These are phyloP conservation scores for Gaeumannomyces tritici DNA, from an alignment of 2,329 filamentous ascomycete genomes.

Conservation along the genomic window DNA sequence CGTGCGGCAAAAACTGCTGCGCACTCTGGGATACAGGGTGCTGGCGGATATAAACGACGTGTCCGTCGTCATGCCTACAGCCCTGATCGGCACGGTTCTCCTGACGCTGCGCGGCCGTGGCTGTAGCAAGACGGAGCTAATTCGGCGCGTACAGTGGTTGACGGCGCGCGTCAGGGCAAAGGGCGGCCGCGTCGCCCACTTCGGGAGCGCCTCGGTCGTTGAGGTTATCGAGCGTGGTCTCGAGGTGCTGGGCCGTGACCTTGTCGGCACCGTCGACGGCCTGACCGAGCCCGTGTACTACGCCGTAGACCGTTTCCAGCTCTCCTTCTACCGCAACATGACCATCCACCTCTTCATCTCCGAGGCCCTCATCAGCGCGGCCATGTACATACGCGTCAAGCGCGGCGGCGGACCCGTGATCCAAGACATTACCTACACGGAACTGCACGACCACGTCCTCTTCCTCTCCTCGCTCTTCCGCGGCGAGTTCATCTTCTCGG, in stretches of 20 bases:
- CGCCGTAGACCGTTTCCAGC: conserved; percentile 90
- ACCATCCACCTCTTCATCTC: conserved; percentile 97
- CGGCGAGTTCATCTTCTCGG: conserved; percentile 93
- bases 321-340: conserved; percentile 99
- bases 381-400: conserved; percentile 87
- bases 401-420: conserved; percentile 74
- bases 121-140: conserved; percentile 77
- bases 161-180: conserved; percentile 72
- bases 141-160: conserved; percentile 85
- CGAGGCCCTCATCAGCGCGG: conserved; percentile 80
- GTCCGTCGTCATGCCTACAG: conserved; percentile 96
- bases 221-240: conserved; percentile 82
- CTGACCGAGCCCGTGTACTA: conserved; percentile 88
- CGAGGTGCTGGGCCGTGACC: conserved; percentile 80
- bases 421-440: conserved; percentile 67
- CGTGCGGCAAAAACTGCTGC: conserved; percentile 62
- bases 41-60: conserved; percentile 91
- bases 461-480: conserved; percentile 93
- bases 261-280: conserved; percentile 71
- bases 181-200: conserved; percentile 88
- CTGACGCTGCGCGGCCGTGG: conserved; percentile 85
- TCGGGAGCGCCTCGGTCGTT: conserved; percentile 68
- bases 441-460: conserved; percentile 67
- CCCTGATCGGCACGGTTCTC: conserved; percentile 86
- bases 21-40: conserved; percentile 85